Percentiles rank a stretch among this genome's conserved stretches.
These are phyloP conservation scores for Mortierella hygrophila DNA, from an alignment of 192 early-diverging fungal genomes.

Conservation along the genomic window DNA sequence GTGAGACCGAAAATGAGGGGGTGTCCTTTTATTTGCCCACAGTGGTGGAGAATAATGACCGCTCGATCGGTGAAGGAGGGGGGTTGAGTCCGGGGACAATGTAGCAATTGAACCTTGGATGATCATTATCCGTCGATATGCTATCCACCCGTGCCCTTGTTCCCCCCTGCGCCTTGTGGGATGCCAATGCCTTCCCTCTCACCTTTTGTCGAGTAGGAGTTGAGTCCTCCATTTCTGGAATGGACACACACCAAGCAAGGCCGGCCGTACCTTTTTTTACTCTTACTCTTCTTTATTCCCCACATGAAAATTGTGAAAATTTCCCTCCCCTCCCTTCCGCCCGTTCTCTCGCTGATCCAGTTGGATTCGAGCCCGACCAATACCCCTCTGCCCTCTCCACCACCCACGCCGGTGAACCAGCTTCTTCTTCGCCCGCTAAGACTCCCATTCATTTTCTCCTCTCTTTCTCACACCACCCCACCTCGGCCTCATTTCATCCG, in stretches of 20 bases:
- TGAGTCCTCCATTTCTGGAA: not conserved
- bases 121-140: not conserved
- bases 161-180: not conserved
- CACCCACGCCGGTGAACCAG: not conserved
- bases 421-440: not conserved
- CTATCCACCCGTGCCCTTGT: not conserved
- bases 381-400: not conserved
- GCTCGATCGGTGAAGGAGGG: not conserved
- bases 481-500: constrained; percentile 2
- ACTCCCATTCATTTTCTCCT: not conserved
- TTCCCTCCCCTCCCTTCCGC: not conserved
- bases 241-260: too few relatives aligned
- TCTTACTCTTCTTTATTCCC: not conserved
- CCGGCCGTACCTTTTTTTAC: too few relatives aligned
- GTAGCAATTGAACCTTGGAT: not conserved
- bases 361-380: constrained; percentile 5
- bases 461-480: not conserved
- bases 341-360: not conserved
- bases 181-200: not conserved
- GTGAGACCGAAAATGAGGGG: not conserved
- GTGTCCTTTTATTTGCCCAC: not conserved
- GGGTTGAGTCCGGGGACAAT: not conserved
- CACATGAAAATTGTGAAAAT: not conserved
- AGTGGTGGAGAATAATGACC: too few relatives aligned
- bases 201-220: not conserved